Percentiles rank a stretch among this genome's conserved stretches.
Evolutionary conservation across 169 alveolate species (phyloP).

Genomic region (Neospora caninum): DNA sequence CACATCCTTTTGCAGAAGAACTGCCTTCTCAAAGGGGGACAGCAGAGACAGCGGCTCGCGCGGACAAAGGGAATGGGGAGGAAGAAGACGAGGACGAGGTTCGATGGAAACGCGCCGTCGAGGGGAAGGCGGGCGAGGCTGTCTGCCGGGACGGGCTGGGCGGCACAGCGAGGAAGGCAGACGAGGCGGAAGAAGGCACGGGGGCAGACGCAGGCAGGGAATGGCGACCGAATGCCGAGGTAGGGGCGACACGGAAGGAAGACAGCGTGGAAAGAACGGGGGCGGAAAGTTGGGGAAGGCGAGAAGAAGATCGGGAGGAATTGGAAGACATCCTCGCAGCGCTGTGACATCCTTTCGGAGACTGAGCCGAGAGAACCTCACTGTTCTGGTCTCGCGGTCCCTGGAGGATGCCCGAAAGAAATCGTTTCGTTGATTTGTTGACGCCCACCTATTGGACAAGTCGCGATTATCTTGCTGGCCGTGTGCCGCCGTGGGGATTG

Average conservation of each 20-base stretch:
- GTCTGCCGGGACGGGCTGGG: background rate
- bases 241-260: background rate
- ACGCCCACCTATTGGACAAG: no score
- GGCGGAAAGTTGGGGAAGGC: background rate
- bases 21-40: no score
- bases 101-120: no score
- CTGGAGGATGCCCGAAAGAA: no score
- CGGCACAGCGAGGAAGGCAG: background rate
- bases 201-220: background rate
- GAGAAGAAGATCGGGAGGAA: constrained; percentile 14
- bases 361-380: background rate
- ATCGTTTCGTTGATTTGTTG: no score
- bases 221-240: background rate
- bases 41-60: no score
- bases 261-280: background rate
- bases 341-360: background rate
- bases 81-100: no score
- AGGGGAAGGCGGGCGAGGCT: no score
- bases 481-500: no score
- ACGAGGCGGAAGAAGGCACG: background rate
- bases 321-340: constrained; percentile 27
- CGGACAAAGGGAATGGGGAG: no score
- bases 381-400: background rate
- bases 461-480: no score
- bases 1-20: no score